Conservation (phyloP, 345 rosid genomes). For the Salix suchowensis region DNA sequence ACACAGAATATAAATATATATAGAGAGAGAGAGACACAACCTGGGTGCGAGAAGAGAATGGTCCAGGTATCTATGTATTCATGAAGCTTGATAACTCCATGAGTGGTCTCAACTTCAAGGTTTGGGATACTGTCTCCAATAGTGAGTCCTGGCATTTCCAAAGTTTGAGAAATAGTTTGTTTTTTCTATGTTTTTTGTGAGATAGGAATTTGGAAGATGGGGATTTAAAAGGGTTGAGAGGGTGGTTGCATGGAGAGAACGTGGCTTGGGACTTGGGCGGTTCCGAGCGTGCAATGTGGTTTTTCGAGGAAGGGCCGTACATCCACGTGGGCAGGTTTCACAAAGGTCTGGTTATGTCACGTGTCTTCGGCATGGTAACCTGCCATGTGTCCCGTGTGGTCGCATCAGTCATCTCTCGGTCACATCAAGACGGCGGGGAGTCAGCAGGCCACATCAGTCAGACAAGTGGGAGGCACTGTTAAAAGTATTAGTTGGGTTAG, state of each 20-base stretch:
- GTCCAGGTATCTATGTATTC: conserved; percentile 60
- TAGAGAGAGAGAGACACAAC: conserved; percentile 5
- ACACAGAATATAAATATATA: too few relatives aligned
- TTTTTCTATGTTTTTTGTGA: neutral
- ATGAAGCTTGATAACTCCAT: conserved; percentile 58
- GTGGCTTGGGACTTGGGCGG: conserved; percentile 18
- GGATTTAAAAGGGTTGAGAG: neutral
- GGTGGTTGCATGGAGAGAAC: conserved; percentile 36
- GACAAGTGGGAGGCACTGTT: too few relatives aligned
- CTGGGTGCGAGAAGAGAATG: conserved; percentile 79
- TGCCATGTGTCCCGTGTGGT: too few relatives aligned
- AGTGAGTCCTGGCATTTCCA: conserved; percentile 65
- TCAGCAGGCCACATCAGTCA: too few relatives aligned
- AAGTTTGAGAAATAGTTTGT: neutral
- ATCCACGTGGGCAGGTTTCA: neutral
- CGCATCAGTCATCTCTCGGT: too few relatives aligned
- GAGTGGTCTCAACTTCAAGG: conserved; percentile 64
- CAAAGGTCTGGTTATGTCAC: neutral
- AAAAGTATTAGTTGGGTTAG: too few relatives aligned
- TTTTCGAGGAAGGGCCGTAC: neutral
- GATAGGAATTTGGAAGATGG: neutral
- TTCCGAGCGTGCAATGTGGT: neutral
- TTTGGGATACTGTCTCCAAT: conserved; percentile 69
- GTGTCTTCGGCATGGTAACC: too few relatives aligned
- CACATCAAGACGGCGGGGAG: too few relatives aligned